phyloP scores from a whole-genome alignment of 371 early-diverging fungal genomes.

The Zopfochytrium polystomum region DNA sequence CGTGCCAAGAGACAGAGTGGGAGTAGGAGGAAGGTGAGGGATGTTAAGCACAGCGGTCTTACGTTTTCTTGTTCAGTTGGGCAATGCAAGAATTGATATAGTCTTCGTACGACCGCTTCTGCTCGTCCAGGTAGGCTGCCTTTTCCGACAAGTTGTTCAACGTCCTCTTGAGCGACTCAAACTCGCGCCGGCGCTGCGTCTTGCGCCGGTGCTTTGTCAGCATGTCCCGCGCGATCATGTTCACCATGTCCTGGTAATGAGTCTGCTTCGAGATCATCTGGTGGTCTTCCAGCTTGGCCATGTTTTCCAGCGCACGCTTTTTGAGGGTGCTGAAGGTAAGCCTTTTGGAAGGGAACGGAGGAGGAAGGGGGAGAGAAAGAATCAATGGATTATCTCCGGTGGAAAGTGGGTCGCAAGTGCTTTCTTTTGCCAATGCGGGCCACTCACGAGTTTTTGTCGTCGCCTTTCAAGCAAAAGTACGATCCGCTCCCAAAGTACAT shows the following conservation, averaged over 20 bases:
- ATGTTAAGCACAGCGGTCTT: constrained; percentile 17
- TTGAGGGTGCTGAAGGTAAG: constrained; percentile 64
- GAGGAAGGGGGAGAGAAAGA: too few species aligned
- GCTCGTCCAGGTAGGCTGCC: constrained; percentile 72
- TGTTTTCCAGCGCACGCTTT: constrained; percentile 64
- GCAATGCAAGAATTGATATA: constrained; percentile 87
- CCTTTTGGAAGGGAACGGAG: constrained; percentile 7
- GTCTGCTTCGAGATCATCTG: constrained; percentile 56
- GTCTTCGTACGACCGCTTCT: constrained; percentile 82
- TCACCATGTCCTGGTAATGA: constrained; percentile 86
- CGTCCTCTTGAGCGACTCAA: constrained; percentile 71
- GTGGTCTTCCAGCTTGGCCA: constrained; percentile 69
- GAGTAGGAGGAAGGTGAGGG: too few species aligned
- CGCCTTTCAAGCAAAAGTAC: constrained; percentile 15
- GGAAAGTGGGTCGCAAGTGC: neutral
- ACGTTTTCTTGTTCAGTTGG: constrained; percentile 77
- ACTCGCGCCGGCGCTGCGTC: constrained; percentile 69
- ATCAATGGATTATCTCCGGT: neutral
- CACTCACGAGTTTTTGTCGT: constrained; percentile 1
- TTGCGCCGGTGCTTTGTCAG: constrained; percentile 87
- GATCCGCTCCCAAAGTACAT: constrained; percentile 28
- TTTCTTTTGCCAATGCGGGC: too few species aligned
- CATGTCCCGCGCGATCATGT: constrained; percentile 87
- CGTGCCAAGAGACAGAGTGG: neutral
- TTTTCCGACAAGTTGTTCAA: constrained; percentile 79